phyloP scores from a whole-genome alignment of 148 eudicot species.

The Rhododendron griersonianum region DNA sequence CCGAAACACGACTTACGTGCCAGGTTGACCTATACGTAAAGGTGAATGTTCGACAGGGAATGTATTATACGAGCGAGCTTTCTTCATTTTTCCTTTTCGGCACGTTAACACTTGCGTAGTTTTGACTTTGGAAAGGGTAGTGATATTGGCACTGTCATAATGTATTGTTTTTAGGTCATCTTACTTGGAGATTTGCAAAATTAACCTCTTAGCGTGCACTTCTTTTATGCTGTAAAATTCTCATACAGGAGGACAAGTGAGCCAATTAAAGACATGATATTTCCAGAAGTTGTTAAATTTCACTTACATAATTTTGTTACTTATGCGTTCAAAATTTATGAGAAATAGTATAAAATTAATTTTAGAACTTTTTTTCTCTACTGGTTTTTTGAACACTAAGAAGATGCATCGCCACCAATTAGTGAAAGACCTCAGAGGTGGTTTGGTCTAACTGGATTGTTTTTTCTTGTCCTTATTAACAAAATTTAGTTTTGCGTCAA shows the following conservation, averaged over 20 bases:
- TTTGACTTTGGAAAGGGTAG: not conserved
- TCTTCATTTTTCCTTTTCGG: not conserved
- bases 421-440: no score
- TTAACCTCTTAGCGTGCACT: not conserved
- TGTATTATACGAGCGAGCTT: not conserved
- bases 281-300: no score
- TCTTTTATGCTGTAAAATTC: not conserved
- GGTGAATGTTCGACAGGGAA: not conserved
- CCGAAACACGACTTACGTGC: not conserved
- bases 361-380: no score
- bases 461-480: no score
- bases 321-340: no score
- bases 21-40: not conserved
- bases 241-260: not conserved
- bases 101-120: not conserved
- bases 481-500: no score
- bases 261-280: not conserved
- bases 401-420: no score
- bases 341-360: no score
- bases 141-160: not conserved
- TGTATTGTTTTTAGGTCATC: not conserved
- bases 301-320: no score
- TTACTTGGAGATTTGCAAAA: not conserved
- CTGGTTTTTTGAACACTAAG: no score
- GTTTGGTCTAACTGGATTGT: no score